Conservation (phyloP, 768 basidiomycete species). For the Boletellus sp. region DNA sequence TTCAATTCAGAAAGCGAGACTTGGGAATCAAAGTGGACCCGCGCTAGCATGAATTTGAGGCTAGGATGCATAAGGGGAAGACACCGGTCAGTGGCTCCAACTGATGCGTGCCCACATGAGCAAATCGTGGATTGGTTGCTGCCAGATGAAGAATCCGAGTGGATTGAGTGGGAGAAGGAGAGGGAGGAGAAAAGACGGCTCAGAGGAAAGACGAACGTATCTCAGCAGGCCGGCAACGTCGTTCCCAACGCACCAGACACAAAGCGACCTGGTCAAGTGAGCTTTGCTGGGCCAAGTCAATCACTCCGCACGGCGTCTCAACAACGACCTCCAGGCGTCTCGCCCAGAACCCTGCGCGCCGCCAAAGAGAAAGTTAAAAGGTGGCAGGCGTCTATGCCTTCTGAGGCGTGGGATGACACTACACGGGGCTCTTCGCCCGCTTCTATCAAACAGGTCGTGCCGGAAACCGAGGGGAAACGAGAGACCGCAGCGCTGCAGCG, state of each 20-base stretch:
- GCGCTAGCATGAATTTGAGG: slow-evolving; percentile 38
- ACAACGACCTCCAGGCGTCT: slow-evolving; percentile 10
- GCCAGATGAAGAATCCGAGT: slow-evolving; percentile 47
- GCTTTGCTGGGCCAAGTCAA: neutral
- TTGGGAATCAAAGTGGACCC: slow-evolving; percentile 46
- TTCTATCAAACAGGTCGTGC: slow-evolving; percentile 4
- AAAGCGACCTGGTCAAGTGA: neutral
- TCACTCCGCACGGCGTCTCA: slow-evolving; percentile 1
- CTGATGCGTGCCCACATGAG: slow-evolving; percentile 20
- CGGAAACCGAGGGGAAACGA: slow-evolving; percentile 9
- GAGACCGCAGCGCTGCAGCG: slow-evolving; percentile 16
- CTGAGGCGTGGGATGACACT: slow-evolving; percentile 15
- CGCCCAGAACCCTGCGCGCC: slow-evolving; percentile 24
- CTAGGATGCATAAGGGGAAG: slow-evolving; percentile 40
- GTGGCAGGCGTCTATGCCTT: slow-evolving; percentile 33
- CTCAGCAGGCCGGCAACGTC: slow-evolving; percentile 4
- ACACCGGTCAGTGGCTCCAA: slow-evolving; percentile 21
- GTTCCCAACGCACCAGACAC: slow-evolving; percentile 5
- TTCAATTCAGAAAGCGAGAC: slow-evolving; percentile 38
- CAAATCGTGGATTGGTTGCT: slow-evolving; percentile 33
- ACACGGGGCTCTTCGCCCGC: neutral
- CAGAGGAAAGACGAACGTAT: slow-evolving; percentile 14
- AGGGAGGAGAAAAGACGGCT: slow-evolving; percentile 18
- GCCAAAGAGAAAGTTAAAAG: slow-evolving; percentile 35
- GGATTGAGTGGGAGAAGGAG: slow-evolving; percentile 44